These are phyloP conservation scores for Malus hybrid DNA, from an alignment of 331 rosid species.

Conservation along the genomic window DNA sequence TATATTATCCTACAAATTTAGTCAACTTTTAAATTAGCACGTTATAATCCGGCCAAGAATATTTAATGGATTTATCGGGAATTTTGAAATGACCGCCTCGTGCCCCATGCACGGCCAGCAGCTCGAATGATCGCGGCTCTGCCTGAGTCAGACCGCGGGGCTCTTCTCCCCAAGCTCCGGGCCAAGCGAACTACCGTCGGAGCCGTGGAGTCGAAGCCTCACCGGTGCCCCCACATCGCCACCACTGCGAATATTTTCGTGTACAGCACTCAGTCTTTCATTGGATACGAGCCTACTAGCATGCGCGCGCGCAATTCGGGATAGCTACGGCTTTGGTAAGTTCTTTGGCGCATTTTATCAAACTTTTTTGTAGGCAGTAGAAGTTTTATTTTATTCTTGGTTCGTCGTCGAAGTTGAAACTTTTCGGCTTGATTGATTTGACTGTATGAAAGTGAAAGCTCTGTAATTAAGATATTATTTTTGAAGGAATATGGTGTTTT, in stretches of 20 bases:
- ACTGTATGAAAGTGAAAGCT: background rate
- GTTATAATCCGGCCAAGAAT: no score
- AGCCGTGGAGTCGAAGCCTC: slow-evolving; percentile 97
- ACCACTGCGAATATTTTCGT: slow-evolving; percentile 92
- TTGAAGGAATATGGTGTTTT: background rate
- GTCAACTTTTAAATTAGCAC: no score
- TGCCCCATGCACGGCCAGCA: slow-evolving; percentile 95
- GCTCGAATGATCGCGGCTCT: slow-evolving; percentile 91
- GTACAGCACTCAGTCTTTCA: slow-evolving; percentile 94
- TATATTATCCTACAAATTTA: no score
- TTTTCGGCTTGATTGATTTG: no score
- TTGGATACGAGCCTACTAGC: slow-evolving; percentile 96
- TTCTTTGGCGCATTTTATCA: no score
- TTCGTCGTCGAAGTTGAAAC: slow-evolving; percentile 40
- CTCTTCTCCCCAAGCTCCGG: slow-evolving; percentile 81
- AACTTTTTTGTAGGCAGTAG: no score
- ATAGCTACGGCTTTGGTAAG: slow-evolving; percentile 40
- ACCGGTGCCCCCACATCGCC: slow-evolving; percentile 94
- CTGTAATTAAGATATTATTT: background rate
- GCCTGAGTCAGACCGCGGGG: slow-evolving; percentile 78
- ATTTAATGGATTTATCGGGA: no score
- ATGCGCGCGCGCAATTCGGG: slow-evolving; percentile 87
- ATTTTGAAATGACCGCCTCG: slow-evolving; percentile 42
- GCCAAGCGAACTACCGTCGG: slow-evolving; percentile 98
- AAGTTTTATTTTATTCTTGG: background rate